These are phyloP conservation scores for Saccharomyces jurei DNA, from an alignment of 805 yeast species.

Conservation along the genomic window DNA sequence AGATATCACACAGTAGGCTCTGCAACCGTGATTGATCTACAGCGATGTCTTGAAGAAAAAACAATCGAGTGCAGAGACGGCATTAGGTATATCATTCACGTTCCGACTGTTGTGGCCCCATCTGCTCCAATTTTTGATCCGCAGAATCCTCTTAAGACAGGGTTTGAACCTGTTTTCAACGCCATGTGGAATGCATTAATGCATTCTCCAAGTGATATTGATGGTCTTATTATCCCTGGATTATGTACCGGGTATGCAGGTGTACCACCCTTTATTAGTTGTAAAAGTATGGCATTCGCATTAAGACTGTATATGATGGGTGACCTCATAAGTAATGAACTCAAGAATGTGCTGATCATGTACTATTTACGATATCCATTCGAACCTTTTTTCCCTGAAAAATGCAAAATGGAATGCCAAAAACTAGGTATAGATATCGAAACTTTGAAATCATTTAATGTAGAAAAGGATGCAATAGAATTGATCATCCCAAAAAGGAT, in stretches of 20 bases:
- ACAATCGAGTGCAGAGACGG: constrained; percentile 4
- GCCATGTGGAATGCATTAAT: constrained; percentile 23
- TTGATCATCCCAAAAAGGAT: constrained; percentile 12
- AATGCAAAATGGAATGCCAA: constrained; percentile 17
- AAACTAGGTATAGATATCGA: constrained; percentile 12
- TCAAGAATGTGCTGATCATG: constrained; percentile 23
- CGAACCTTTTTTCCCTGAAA: constrained; percentile 13
- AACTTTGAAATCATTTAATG: constrained; percentile 12
- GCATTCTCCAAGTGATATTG: constrained; percentile 15
- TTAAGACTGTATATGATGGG: constrained; percentile 16
- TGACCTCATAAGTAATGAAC: constrained; percentile 13
- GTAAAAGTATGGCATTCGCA: constrained; percentile 27
- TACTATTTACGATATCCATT: constrained; percentile 19
- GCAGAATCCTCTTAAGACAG: constrained; percentile 13
- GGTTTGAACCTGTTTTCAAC: constrained; percentile 24
- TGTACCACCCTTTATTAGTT: constrained; percentile 20
- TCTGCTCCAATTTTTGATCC: constrained; percentile 11
- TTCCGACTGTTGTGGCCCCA: constrained; percentile 30
- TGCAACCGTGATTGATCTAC: constrained; percentile 17
- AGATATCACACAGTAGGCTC: constrained; percentile 23
- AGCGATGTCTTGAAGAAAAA: constrained; percentile 4
- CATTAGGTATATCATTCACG: constrained; percentile 22
- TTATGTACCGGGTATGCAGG: constrained; percentile 29
- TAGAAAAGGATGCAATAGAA: constrained; percentile 12
- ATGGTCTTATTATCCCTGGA: constrained; percentile 26